phyloP scores from a whole-genome alignment of 2,329 filamentous ascomycete genomes.

The Sarocladium oryzae region DNA sequence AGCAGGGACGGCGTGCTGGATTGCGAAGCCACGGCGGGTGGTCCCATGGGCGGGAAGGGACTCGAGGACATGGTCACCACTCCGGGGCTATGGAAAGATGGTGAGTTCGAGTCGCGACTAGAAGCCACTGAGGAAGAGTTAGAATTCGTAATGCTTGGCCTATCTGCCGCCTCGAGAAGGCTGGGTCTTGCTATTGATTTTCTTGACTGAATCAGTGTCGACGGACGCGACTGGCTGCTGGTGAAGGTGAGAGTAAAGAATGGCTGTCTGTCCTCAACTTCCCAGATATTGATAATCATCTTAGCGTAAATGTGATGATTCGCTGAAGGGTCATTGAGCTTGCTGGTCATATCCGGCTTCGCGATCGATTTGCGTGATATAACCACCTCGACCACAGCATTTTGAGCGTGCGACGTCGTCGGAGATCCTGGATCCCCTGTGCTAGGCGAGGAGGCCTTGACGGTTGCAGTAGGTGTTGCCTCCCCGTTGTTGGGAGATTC shows the following conservation, averaged over 20 bases:
- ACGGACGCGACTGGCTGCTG: constrained; percentile 39
- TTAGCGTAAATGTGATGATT: constrained; percentile 51
- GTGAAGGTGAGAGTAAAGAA: constrained; percentile 75
- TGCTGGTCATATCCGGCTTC: constrained; percentile 30
- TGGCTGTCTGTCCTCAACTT: constrained; percentile 56
- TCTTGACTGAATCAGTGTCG: constrained; percentile 25
- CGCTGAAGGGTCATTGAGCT: constrained; percentile 11
- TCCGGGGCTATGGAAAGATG: constrained; percentile 44
- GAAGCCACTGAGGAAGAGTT: constrained; percentile 41
- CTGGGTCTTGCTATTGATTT: constrained; percentile 33
- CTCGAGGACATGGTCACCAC: constrained; percentile 46
- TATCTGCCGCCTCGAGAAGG: constrained; percentile 39
- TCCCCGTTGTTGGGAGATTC: constrained; percentile 15
- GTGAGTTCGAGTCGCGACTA: constrained; percentile 40
- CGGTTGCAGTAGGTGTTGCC: neutral
- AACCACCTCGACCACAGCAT: constrained; percentile 63
- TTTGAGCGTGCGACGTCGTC: constrained; percentile 32
- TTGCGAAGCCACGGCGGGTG: constrained; percentile 49
- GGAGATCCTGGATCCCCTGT: neutral
- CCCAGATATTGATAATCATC: constrained; percentile 73
- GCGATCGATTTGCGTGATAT: constrained; percentile 45
- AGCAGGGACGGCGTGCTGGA: constrained; percentile 57
- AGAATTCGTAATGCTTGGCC: constrained; percentile 35
- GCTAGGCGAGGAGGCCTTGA: neutral
- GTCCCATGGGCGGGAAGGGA: constrained; percentile 61